These are phyloP conservation scores for Phialemoniopsis sp. DNA, from an alignment of 2,329 filamentous ascomycete species.

Conservation along the genomic window DNA sequence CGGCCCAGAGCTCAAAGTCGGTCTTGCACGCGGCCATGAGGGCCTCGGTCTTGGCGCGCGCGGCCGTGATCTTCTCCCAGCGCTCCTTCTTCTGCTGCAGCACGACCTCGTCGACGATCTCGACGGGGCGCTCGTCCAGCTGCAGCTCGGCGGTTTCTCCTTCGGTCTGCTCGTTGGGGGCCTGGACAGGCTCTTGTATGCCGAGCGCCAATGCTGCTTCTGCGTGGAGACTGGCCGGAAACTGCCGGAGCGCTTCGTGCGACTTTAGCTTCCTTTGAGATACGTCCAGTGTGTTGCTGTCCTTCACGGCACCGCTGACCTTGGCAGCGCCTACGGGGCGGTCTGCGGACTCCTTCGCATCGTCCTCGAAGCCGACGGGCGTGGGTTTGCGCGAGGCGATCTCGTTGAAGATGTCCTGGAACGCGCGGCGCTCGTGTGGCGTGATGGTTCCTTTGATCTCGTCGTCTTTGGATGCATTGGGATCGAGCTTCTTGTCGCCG, in stretches of 20 bases:
- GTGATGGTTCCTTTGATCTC: constrained; percentile 42
- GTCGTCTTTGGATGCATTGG: constrained; percentile 12
- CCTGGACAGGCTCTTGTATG: constrained; percentile 16
- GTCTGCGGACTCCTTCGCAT: neutral
- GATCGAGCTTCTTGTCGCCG: constrained; percentile 13
- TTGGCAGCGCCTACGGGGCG: constrained; percentile 9
- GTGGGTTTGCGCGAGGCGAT: constrained; percentile 32
- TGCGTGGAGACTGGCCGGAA: constrained; percentile 32
- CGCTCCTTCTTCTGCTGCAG: neutral
- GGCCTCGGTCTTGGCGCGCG: constrained; percentile 30
- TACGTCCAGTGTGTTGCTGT: no score
- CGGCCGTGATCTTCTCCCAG: neutral
- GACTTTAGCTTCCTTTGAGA: no score
- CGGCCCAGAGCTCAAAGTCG: constrained; percentile 63
- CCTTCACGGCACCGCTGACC: no score
- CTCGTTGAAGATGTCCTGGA: constrained; percentile 53
- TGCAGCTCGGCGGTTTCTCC: constrained; percentile 6
- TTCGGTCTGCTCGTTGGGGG: neutral
- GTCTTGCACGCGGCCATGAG: constrained; percentile 51
- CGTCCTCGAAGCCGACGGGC: neutral
- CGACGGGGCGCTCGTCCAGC: constrained; percentile 14
- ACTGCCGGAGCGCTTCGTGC: constrained; percentile 28
- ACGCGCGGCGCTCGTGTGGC: constrained; percentile 42
- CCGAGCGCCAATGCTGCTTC: constrained; percentile 33
- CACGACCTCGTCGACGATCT: constrained; percentile 7